A percentile compares a stretch with the other conserved stretches of the same genome.
Conservation (phyloP, 2,329 filamentous ascomycete genomes). For the Aciculosporium take region DNA sequence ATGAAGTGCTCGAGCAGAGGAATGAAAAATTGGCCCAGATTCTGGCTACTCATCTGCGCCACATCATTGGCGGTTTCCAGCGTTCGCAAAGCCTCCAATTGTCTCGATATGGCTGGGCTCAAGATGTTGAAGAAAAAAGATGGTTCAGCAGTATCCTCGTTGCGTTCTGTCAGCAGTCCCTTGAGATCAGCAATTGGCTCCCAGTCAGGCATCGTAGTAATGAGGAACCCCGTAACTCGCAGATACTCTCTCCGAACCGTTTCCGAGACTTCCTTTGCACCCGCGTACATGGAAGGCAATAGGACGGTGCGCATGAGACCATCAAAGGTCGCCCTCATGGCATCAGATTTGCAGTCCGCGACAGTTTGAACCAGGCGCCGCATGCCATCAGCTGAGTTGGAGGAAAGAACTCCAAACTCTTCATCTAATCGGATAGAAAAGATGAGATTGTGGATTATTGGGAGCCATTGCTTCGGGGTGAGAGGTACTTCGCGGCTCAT, state of each 20-base stretch:
- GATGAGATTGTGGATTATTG: constrained; percentile 76
- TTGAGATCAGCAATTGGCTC: constrained; percentile 59
- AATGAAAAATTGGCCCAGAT: constrained; percentile 75
- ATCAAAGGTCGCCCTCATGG: constrained; percentile 31
- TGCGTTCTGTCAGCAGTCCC: constrained; percentile 43
- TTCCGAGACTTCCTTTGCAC: constrained; percentile 66
- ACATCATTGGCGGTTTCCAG: constrained; percentile 54
- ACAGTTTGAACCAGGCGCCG: constrained; percentile 61
- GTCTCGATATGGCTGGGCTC: constrained; percentile 75
- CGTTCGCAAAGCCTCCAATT: constrained; percentile 68
- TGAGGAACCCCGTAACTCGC: constrained; percentile 62
- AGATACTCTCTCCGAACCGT: constrained; percentile 73
- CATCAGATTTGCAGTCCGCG: constrained; percentile 23
- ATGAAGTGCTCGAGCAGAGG: constrained; percentile 91
- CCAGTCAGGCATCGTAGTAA: constrained; percentile 58
- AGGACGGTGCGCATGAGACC: constrained; percentile 49
- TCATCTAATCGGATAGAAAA: constrained; percentile 78
- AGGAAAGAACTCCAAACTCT: constrained; percentile 68
- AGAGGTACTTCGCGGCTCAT: constrained; percentile 44
- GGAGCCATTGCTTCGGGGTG: constrained; percentile 66
- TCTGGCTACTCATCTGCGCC: constrained; percentile 55
- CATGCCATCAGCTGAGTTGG: constrained; percentile 68
- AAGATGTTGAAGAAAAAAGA: constrained; percentile 90
- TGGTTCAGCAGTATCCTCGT: constrained; percentile 50
- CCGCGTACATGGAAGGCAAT: constrained; percentile 61